A percentile compares a stretch with the other conserved stretches of the same genome.
These are phyloP conservation scores for Aspergillus texensis DNA, from an alignment of 2,329 filamentous ascomycete genomes.

Conservation along the genomic window DNA sequence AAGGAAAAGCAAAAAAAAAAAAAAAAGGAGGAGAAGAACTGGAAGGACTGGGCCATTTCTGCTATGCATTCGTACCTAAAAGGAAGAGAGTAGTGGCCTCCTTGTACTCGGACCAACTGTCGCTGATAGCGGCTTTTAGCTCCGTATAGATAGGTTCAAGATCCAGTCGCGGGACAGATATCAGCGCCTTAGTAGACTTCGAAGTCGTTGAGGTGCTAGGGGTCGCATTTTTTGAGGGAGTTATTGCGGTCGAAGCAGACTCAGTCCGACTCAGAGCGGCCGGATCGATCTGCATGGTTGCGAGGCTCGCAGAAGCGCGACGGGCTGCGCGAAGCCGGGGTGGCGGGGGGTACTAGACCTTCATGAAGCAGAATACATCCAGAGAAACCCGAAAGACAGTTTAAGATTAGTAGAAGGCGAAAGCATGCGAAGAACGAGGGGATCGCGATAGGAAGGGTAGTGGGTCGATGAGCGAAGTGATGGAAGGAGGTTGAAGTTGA, in stretches of 20 bases:
- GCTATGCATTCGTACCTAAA: conserved; percentile 49
- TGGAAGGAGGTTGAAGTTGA: conserved; percentile 32
- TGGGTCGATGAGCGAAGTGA: conserved; percentile 27
- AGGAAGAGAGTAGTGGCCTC: conserved; percentile 60
- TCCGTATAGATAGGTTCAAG: conserved; percentile 65
- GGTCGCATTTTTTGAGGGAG: conserved; percentile 35
- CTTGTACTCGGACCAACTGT: conserved; percentile 64
- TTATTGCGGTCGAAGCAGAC: conserved; percentile 36
- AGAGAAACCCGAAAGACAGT: conserved; percentile 19
- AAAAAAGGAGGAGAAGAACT: background rate
- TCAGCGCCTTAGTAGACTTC: conserved; percentile 54
- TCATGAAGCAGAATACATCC: conserved; percentile 38
- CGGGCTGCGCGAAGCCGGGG: conserved; percentile 45
- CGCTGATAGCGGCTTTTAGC: conserved; percentile 61
- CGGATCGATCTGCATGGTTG: conserved; percentile 50
- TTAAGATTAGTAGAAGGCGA: conserved; percentile 8
- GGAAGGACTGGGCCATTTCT: background rate
- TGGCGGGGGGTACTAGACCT: conserved; percentile 36
- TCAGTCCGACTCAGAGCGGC: conserved; percentile 48
- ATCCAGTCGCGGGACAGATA: conserved; percentile 63
- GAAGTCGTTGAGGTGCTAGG: conserved; percentile 36
- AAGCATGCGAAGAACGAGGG: conserved; percentile 19
- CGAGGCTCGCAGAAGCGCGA: conserved; percentile 35
- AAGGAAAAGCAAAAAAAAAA: background rate
- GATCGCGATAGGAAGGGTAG: conserved; percentile 29